These are phyloP conservation scores for Phytophthora meadii DNA, from an alignment of 352 stramenopile genomes.

Conservation along the genomic window DNA sequence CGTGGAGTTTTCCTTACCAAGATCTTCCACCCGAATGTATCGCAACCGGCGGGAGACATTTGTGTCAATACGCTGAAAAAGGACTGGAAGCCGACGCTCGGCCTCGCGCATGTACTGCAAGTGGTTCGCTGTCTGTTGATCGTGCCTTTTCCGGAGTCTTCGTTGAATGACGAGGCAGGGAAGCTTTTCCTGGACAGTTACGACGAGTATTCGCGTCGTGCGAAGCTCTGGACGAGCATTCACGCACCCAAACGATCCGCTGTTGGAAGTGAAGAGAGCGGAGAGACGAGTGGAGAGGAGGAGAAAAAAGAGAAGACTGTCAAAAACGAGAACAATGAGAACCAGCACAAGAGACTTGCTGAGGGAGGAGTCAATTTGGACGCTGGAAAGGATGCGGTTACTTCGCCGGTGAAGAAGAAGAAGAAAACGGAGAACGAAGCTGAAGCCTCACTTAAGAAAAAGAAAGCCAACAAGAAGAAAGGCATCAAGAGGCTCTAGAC, in stretches of 20 bases:
- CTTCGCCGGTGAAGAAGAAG: slow-evolving; percentile 53
- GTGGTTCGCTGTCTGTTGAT: slow-evolving; percentile 99
- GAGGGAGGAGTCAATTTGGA: slow-evolving; percentile 21
- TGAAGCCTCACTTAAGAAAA: slow-evolving; percentile 60
- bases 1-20: slow-evolving; percentile 98
- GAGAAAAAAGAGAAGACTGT: slow-evolving; percentile 27
- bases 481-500: slow-evolving; percentile 66
- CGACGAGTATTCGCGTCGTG: slow-evolving; percentile 94
- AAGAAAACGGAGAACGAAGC: slow-evolving; percentile 45
- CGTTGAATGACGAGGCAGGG: slow-evolving; percentile 98
- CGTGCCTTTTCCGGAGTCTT: slow-evolving; percentile 99
- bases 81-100: slow-evolving; percentile 96
- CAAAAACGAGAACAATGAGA: slow-evolving; percentile 2
- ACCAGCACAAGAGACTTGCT: slow-evolving; percentile 29
- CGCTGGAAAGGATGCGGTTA: slow-evolving; percentile 8
- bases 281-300: slow-evolving; percentile 31
- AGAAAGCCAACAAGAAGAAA: slow-evolving; percentile 78
- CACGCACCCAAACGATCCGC: slow-evolving; percentile 78
- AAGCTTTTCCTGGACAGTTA: slow-evolving; percentile 99
- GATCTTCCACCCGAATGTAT: slow-evolving; percentile 99
- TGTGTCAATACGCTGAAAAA: slow-evolving; percentile 99
- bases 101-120: slow-evolving; percentile 96
- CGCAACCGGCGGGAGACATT: slow-evolving; percentile 96
- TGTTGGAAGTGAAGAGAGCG: slow-evolving; percentile 23
- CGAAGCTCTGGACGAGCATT: slow-evolving; percentile 91